Evolutionary conservation across 305 asterid genomes (phyloP).

Genomic region (Solanum aculeatissimum): DNA sequence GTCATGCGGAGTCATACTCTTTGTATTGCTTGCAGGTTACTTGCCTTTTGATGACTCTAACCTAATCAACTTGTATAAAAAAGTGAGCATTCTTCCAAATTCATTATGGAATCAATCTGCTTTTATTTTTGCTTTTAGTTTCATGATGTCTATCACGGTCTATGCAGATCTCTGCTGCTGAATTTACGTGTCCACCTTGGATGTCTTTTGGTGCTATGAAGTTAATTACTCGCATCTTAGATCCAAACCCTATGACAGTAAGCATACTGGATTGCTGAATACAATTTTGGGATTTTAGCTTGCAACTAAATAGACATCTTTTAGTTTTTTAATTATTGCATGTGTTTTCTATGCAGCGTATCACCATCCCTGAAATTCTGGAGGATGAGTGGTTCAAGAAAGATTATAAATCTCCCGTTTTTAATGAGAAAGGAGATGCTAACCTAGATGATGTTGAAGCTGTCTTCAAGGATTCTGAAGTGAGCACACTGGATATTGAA

Average conservation of each 20-base stretch:
- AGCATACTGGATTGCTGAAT: constrained; percentile 1
- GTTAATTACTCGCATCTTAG: constrained; percentile 62
- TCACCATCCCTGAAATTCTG: constrained; percentile 54
- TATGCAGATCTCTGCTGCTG: constrained; percentile 66
- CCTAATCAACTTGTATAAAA: constrained; percentile 70
- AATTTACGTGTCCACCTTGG: constrained; percentile 93
- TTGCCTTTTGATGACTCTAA: constrained; percentile 93
- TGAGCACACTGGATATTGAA: constrained; percentile 4
- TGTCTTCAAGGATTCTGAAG: constrained; percentile 76
- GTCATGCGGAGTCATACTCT: constrained; percentile 96
- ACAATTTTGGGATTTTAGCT: background rate
- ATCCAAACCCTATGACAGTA: constrained; percentile 77
- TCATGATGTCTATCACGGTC: constrained; percentile 2
- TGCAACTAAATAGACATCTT: background rate
- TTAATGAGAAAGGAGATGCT: constrained; percentile 61
- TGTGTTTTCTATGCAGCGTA: constrained; percentile 38
- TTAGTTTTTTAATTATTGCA: background rate
- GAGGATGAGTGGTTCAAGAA: constrained; percentile 84
- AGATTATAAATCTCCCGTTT: constrained; percentile 60
- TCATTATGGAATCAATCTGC: background rate
- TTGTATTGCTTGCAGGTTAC: constrained; percentile 96
- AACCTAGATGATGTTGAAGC: constrained; percentile 91
- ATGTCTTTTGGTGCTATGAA: constrained; percentile 73
- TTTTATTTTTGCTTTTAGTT: constrained; percentile 1
- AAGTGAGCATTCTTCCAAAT: constrained; percentile 39